Base-by-base conservation (phyloP, 805 yeast genomes). In the Pichia deserticola region DNA sequence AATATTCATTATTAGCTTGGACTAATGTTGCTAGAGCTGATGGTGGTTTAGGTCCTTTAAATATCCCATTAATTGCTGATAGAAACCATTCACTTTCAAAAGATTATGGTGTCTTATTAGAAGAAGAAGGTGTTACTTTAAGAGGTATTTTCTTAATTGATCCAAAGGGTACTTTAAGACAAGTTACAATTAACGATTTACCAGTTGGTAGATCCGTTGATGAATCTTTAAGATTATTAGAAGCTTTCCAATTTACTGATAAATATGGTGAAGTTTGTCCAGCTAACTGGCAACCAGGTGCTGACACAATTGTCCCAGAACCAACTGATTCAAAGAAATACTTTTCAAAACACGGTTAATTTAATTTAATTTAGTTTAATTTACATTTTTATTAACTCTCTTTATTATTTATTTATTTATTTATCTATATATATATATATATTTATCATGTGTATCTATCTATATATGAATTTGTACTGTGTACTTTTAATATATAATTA, bases 231-330 rank as follows among this genome's bases (percentile, higher is more conserved):
- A 90, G 99, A 84, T 82, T 93, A 69, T 81, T 93, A 57, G 98
- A 93, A 71, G 99, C 97, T 62, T 93, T 93, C 96, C 96, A 92
- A 79, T 93, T 95, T 90, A 87, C 96, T 65, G 98, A 90, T 74
- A 86, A 88, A 79, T 78, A 93, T 83, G 99, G 99, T 77, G 97
- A 95, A 78, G 99, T 92, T 60, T 90, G 97, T 78, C 99, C 99
- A 66, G 97, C 98, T 70, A 93, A 92, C 95, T 92, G 99, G 99
- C 81, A 84, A 51, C 84, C 87, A 72, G 99, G 99, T 76, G 71
- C 87, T 55, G 96, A 87, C 68, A 86, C 96, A 72, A 89, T 89
- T 76, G 84, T 84, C 72, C 89, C 90, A 68, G 85, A 79, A 61
- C 88, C 86, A 60, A 78, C 71, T 45, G 83, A 77, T 62, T 84